Percentiles rank a stretch among this genome's conserved stretches.
These are phyloP conservation scores for Limonium bicolor DNA, from an alignment of 148 eudicot genomes.

Conservation along the genomic window DNA sequence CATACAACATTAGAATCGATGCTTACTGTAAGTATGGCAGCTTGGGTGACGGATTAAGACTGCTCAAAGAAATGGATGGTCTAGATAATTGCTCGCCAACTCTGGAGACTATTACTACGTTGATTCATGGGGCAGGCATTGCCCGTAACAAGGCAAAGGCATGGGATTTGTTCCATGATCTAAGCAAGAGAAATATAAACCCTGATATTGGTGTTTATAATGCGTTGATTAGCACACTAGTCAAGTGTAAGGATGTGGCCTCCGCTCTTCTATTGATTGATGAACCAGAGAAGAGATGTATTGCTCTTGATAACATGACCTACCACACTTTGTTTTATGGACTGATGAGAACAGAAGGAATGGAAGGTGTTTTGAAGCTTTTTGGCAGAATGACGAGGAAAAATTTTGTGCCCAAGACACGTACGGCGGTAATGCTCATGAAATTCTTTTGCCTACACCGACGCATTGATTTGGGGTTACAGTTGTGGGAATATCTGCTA, in stretches of 20 bases:
- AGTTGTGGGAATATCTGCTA: conserved; percentile 56
- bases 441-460: conserved; percentile 53
- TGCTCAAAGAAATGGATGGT: conserved; percentile 68
- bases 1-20: conserved; percentile 74
- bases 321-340: conserved; percentile 64
- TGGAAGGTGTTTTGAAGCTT: conserved; percentile 35
- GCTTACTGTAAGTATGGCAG: conserved; percentile 65
- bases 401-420: conserved; percentile 52
- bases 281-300: conserved; percentile 47
- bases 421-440: conserved; percentile 78
- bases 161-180: conserved; percentile 52
- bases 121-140: conserved; percentile 89
- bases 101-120: conserved; percentile 58
- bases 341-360: conserved; percentile 34
- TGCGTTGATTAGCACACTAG: conserved; percentile 53
- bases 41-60: conserved; percentile 55
- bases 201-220: conserved; percentile 72
- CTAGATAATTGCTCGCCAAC: conserved; percentile 43
- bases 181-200: conserved; percentile 24
- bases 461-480: conserved; percentile 43
- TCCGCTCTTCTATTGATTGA: conserved; percentile 46
- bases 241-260: conserved; percentile 37
- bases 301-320: conserved; percentile 45
- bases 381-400: conserved; percentile 35
- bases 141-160: conserved; percentile 45